Conservation (phyloP, 768 basidiomycete genomes). For the Daedalea quercina region DNA sequence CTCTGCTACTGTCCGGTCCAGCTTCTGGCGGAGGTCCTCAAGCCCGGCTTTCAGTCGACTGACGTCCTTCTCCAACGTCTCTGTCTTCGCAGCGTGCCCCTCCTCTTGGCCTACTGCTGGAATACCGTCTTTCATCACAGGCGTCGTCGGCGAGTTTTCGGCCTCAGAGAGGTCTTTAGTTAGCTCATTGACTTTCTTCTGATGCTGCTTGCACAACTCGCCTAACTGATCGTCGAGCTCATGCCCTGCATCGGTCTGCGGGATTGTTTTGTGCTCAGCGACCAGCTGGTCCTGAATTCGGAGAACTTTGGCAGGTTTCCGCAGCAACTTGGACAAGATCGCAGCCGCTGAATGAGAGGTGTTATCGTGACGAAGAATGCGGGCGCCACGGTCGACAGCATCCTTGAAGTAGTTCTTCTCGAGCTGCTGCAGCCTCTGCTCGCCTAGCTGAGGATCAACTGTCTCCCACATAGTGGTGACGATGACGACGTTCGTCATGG, state of each 20-base stretch:
- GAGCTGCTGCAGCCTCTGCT: not conserved
- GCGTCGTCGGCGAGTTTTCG: too few relatives aligned
- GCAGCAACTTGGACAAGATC: constrained; percentile 1
- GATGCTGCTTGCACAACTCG: too few relatives aligned
- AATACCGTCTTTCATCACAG: too few relatives aligned
- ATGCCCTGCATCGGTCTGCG: not conserved
- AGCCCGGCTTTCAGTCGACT: too few relatives aligned
- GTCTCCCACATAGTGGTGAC: constrained; percentile 34
- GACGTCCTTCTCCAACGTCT: too few relatives aligned
- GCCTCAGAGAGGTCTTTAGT: too few relatives aligned
- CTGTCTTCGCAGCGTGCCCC: too few relatives aligned
- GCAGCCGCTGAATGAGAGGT: not conserved
- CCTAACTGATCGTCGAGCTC: not conserved
- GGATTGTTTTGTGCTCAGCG: not conserved
- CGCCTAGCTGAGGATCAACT: constrained; percentile 1
- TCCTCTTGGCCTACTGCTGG: too few relatives aligned
- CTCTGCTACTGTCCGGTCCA: too few relatives aligned
- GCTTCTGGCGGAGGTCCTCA: too few relatives aligned
- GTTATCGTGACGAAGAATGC: not conserved
- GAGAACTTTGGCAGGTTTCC: not conserved
- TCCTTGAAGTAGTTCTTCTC: constrained; percentile 1
- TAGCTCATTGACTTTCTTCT: too few relatives aligned
- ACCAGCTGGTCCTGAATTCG: constrained; percentile 1
- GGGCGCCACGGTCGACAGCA: not conserved
- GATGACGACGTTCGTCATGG: constrained; percentile 24